Percentiles rank a stretch among this genome's conserved stretches.
These are phyloP conservation scores for Picochlorum sp. DNA, from an alignment of 139 green algal species.

Conservation along the genomic window DNA sequence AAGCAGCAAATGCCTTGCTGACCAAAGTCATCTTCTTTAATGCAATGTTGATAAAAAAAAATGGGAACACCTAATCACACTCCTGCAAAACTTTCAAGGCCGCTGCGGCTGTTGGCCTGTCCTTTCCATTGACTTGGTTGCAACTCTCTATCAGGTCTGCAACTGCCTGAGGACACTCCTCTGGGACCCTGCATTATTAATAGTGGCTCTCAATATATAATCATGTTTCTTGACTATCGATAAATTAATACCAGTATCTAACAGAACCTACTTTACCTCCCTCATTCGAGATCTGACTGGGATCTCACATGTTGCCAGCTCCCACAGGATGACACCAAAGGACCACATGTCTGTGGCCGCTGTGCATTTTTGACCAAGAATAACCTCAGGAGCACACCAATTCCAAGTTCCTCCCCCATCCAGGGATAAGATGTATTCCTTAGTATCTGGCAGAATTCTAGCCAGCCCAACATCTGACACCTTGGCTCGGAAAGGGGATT, in stretches of 20 bases:
- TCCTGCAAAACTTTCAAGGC: not conserved
- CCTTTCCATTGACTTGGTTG: not conserved
- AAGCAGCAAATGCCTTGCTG: no score
- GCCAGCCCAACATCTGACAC: conserved; percentile 20
- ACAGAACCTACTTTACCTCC: no score
- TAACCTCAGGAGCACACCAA: conserved; percentile 23
- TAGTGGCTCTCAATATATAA: no score
- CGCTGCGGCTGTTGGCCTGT: not conserved
- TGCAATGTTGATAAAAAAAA: no score
- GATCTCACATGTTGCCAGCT: conserved; percentile 19
- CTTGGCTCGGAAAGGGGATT: conserved; percentile 3
- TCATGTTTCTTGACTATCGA: no score
- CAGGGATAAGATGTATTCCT: not conserved
- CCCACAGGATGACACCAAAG: conserved; percentile 24
- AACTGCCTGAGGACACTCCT: not conserved
- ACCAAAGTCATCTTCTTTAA: no score
- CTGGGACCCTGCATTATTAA: no score
- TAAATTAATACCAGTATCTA: not conserved
- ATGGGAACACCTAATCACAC: no score
- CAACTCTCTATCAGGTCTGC: not conserved
- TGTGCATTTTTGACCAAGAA: conserved; percentile 23
- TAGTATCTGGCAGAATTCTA: conserved; percentile 5
- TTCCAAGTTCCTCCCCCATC: not conserved
- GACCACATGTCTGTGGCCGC: conserved; percentile 29
- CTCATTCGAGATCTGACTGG: conserved; percentile 11